phyloP scores from a whole-genome alignment of 192 early-diverging fungal species.

The Dispira simplex region DNA sequence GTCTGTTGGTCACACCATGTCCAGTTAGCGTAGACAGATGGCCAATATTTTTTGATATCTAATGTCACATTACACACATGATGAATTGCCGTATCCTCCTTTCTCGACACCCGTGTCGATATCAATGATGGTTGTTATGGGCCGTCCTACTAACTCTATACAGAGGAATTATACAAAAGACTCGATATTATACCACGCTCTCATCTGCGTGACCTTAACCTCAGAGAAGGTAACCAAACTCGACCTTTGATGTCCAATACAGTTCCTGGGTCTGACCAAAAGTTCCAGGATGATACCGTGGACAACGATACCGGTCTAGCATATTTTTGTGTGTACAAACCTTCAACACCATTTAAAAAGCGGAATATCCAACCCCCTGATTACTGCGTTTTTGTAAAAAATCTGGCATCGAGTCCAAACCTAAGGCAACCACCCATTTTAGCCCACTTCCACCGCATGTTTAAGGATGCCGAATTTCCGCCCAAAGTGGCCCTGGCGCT shows the following conservation, averaged over 20 bases:
- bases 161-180: no score
- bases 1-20: no score
- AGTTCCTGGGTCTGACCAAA: neutral
- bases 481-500: neutral
- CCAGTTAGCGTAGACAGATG: no score
- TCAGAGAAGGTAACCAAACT: neutral
- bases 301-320: neutral
- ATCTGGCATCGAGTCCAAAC: neutral
- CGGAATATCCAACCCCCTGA: neutral
- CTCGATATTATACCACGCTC: neutral
- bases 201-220: neutral
- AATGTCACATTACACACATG: no score
- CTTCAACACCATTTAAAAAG: neutral
- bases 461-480: neutral
- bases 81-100: no score
- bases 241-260: neutral
- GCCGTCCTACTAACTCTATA: no score
- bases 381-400: neutral
- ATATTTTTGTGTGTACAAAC: neutral
- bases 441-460: neutral
- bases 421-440: neutral
- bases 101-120: no score
- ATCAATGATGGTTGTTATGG: no score
- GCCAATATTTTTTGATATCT: no score
- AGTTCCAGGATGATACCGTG: neutral